phyloP scores from a whole-genome alignment of 208 protist genomes.

The Leishmania aethiopica region DNA sequence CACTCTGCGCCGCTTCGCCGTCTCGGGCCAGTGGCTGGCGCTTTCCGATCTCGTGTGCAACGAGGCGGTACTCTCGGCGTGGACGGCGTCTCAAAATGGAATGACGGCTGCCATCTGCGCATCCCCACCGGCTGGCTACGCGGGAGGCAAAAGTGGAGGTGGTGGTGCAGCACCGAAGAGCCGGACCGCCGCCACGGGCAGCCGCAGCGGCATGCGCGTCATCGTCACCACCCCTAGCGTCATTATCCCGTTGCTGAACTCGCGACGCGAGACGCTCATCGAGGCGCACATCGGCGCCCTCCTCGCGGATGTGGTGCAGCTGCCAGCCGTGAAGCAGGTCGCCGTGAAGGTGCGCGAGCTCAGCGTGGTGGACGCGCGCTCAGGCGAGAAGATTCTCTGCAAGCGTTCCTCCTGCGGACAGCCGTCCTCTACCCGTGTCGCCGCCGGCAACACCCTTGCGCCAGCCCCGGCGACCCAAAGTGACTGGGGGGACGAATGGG shows the following conservation, averaged over 20 bases:
- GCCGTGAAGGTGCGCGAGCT: constrained; percentile 71
- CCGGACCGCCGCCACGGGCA: background rate
- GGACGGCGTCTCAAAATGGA: constrained; percentile 31
- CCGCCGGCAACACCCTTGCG: background rate
- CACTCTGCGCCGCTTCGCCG: constrained; percentile 77
- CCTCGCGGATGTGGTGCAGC: constrained; percentile 56
- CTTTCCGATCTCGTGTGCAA: constrained; percentile 83
- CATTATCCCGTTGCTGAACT: constrained; percentile 74
- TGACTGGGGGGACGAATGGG: constrained; percentile 26
- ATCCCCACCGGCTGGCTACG: too few species aligned
- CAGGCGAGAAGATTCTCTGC: constrained; percentile 62
- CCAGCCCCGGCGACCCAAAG: constrained; percentile 8
- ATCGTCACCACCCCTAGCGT: constrained; percentile 70
- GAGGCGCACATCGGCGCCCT: constrained; percentile 69
- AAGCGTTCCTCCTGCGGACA: constrained; percentile 20
- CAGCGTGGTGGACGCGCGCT: constrained; percentile 57
- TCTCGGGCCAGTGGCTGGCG: constrained; percentile 86
- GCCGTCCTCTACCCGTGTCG: background rate
- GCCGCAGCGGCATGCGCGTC: constrained; percentile 47
- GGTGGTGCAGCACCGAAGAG: background rate
- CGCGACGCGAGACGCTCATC: constrained; percentile 51
- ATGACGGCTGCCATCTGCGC: background rate
- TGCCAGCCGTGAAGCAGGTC: constrained; percentile 44
- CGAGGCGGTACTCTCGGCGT: constrained; percentile 58
- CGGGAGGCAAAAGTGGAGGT: background rate